phyloP scores from a whole-genome alignment of 2,329 filamentous ascomycete species.

The Bisporella sp. region DNA sequence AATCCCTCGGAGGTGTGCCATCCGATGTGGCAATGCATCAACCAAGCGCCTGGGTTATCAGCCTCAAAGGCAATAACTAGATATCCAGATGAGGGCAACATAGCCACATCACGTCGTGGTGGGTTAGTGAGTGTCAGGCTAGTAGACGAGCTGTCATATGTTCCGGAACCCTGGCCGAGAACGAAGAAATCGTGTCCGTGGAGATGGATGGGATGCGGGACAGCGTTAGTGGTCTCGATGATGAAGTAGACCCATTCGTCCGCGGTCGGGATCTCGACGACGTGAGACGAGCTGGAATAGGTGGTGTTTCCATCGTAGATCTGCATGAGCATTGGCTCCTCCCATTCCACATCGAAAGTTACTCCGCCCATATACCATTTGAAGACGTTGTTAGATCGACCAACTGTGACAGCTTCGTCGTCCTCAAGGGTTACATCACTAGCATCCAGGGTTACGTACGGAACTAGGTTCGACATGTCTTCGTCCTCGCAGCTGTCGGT shows the following conservation, averaged over 20 bases:
- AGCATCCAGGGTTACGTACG: background rate
- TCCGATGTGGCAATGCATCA: conserved; percentile 31
- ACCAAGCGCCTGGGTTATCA: conserved; percentile 45
- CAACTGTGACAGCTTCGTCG: background rate
- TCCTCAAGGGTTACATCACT: background rate
- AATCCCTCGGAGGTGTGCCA: conserved; percentile 51
- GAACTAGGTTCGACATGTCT: background rate
- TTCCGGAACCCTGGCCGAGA: no score
- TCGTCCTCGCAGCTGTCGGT: background rate
- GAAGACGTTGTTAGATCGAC: background rate
- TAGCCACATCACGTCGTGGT: conserved; percentile 42
- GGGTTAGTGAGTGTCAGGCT: conserved; percentile 39
- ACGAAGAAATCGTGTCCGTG: conserved; percentile 42
- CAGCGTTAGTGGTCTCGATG: conserved; percentile 45
- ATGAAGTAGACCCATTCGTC: conserved; percentile 26
- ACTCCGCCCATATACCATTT: background rate
- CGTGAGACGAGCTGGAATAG: conserved; percentile 4
- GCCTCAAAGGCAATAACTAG: conserved; percentile 37
- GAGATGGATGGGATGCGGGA: conserved; percentile 34
- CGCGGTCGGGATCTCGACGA: conserved; percentile 7
- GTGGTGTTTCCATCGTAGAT: conserved; percentile 14
- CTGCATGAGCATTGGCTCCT: conserved; percentile 33
- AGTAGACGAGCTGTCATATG: no score
- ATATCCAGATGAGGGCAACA: conserved; percentile 33
- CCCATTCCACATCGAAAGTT: conserved; percentile 27